These are phyloP conservation scores for Plasmopara muralis DNA, from an alignment of 352 stramenopile species.

Conservation along the genomic window DNA sequence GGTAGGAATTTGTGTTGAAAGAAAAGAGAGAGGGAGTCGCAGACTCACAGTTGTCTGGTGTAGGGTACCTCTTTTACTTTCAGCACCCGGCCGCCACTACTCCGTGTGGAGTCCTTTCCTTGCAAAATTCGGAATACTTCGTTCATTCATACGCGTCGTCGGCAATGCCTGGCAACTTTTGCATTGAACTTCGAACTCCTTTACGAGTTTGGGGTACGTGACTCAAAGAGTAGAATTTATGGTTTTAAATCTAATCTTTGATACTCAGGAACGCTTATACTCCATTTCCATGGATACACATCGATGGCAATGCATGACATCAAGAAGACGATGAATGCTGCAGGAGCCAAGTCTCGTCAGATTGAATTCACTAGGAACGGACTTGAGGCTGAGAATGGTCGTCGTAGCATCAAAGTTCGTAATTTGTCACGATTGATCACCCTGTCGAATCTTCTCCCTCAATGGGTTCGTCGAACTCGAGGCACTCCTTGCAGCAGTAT, in stretches of 20 bases:
- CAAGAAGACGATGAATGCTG: constrained; percentile 45
- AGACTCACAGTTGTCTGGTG: not conserved
- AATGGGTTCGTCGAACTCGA: constrained; percentile 28
- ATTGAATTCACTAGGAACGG: constrained; percentile 17
- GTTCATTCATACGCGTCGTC: constrained; percentile 68
- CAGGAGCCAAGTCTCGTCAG: constrained; percentile 30
- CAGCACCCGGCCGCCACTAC: constrained; percentile 37
- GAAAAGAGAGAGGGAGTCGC: not conserved
- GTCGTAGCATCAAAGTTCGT: constrained; percentile 7
- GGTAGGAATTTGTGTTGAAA: constrained; percentile 20
- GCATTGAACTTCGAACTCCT: constrained; percentile 59
- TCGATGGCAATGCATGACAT: constrained; percentile 37
- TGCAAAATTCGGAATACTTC: constrained; percentile 62
- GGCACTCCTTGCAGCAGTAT: constrained; percentile 27
- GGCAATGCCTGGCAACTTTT: constrained; percentile 58
- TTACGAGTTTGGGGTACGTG: constrained; percentile 49
- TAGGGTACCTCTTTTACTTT: constrained; percentile 81
- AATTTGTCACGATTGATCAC: constrained; percentile 28
- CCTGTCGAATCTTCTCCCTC: constrained; percentile 27
- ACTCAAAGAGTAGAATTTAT: not conserved
- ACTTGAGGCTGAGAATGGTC: constrained; percentile 14
- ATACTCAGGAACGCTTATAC: constrained; percentile 54
- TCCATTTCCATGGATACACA: constrained; percentile 66
- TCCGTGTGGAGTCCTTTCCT: constrained; percentile 53
- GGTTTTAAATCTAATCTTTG: not conserved